phyloP scores from a whole-genome alignment of 129 eudicot species.

The Saposhnikovia divaricata region DNA sequence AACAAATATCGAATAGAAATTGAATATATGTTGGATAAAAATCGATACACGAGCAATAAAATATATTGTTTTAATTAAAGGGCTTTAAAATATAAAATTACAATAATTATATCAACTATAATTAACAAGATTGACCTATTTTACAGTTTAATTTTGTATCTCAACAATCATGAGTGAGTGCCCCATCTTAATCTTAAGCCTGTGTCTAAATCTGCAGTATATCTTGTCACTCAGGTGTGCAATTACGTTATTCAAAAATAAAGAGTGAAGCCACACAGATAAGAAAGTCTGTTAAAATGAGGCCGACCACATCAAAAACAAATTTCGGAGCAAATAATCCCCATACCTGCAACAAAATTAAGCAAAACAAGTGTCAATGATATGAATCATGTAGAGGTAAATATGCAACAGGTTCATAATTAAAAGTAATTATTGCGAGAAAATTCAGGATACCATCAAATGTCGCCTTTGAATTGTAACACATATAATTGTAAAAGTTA shows the following conservation, averaged over 20 bases:
- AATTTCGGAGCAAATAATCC: constrained; percentile 95
- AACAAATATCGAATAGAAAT: too few relatives aligned
- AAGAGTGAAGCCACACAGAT: constrained; percentile 58
- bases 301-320: constrained; percentile 85
- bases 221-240: background rate
- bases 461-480: constrained; percentile 91
- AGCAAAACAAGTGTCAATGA: background rate
- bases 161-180: background rate
- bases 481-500: constrained; percentile 63
- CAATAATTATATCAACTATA: background rate
- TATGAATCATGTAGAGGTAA: background rate
- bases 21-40: background rate
- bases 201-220: background rate
- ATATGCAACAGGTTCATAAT: background rate
- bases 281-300: constrained; percentile 57
- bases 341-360: constrained; percentile 66
- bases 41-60: background rate
- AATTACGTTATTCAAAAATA: constrained; percentile 24
- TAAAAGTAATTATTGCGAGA: background rate
- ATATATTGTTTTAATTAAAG: background rate
- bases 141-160: background rate
- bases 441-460: constrained; percentile 60
- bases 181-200: background rate
- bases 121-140: background rate
- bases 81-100: background rate